Percentiles rank a stretch among this genome's conserved stretches.
These are phyloP conservation scores for Paecilomyces formosus DNA, from an alignment of 2,329 filamentous ascomycete species.

Conservation along the genomic window DNA sequence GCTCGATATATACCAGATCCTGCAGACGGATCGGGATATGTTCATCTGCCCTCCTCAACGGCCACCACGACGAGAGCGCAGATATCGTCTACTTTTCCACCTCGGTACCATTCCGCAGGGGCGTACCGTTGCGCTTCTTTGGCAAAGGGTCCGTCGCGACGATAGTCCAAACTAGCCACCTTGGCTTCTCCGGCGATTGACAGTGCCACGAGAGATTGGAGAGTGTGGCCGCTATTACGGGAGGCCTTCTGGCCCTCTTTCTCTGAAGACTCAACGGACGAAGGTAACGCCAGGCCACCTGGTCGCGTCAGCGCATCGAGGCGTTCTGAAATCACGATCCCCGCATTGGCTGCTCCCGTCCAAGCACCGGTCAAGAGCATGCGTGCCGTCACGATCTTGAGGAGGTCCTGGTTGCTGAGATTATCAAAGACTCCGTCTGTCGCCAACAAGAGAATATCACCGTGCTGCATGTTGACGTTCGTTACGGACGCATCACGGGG, in stretches of 20 bases:
- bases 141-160: slow-evolving; percentile 84
- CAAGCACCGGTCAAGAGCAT: slow-evolving; percentile 73
- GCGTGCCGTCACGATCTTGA: slow-evolving; percentile 66
- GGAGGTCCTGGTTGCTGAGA: slow-evolving; percentile 79
- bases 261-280: slow-evolving; percentile 5
- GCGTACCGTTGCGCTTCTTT: slow-evolving; percentile 87
- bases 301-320: slow-evolving; percentile 48
- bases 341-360: slow-evolving; percentile 53
- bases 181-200: slow-evolving; percentile 79
- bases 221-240: slow-evolving; percentile 37
- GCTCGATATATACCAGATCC: neutral
- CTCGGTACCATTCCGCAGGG: slow-evolving; percentile 77
- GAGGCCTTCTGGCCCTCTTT: neutral
- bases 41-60: slow-evolving; percentile 46
- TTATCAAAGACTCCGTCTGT: slow-evolving; percentile 97
- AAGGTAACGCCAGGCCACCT: slow-evolving; percentile 30
- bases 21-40: neutral
- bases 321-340: slow-evolving; percentile 56
- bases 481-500: slow-evolving; percentile 78
- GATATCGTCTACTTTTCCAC: slow-evolving; percentile 94
- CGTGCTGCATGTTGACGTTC: slow-evolving; percentile 70
- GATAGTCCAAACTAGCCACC: slow-evolving; percentile 70
- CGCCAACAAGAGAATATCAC: slow-evolving; percentile 87
- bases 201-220: slow-evolving; percentile 72
- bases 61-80: slow-evolving; percentile 76